Evolutionary conservation across 148 eudicot species (phyloP).

Genomic region (Spergularia marina): DNA sequence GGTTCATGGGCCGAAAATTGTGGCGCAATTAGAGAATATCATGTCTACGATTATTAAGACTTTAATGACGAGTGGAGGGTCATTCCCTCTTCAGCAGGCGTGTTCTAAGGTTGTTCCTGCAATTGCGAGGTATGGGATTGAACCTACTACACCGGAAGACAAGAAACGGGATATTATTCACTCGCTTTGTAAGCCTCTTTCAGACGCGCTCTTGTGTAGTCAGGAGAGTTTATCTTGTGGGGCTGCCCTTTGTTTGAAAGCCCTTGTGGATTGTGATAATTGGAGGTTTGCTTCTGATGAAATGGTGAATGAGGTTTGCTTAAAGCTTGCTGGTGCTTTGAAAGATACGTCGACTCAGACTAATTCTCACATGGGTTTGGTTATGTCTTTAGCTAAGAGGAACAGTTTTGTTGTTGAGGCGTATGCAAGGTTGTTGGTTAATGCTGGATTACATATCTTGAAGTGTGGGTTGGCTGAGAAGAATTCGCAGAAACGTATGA

Average conservation of each 20-base stretch:
- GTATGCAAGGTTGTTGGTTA: conserved; percentile 72
- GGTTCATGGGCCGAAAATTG: conserved; percentile 88
- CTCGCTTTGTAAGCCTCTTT: conserved; percentile 88
- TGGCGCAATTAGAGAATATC: conserved; percentile 74
- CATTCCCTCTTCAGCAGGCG: conserved; percentile 94
- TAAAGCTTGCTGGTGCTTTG: conserved; percentile 72
- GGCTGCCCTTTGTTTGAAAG: conserved; percentile 88
- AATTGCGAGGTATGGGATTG: conserved; percentile 84
- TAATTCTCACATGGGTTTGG: conserved; percentile 83
- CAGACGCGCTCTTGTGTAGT: conserved; percentile 62
- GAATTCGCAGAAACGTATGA: conserved; percentile 68
- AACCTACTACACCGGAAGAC: conserved; percentile 68
- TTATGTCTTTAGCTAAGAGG: conserved; percentile 78
- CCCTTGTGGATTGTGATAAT: conserved; percentile 83
- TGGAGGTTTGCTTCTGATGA: conserved; percentile 90
- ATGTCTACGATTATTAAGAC: conserved; percentile 75
- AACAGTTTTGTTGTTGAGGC: conserved; percentile 77
- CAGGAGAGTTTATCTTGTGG: conserved; percentile 85
- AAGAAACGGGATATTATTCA: conserved; percentile 64
- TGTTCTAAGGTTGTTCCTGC: conserved; percentile 95
- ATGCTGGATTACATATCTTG: conserved; percentile 62
- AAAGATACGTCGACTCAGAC: conserved; percentile 60
- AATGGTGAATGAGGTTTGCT: conserved; percentile 84
- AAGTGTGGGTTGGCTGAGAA: conserved; percentile 51
- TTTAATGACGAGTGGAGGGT: conserved; percentile 67